Evolutionary conservation across 352 stramenopile genomes (phyloP), one percentile per base, ranked within the genome.

Genomic region (Phytopythium mirpurense): DNA sequence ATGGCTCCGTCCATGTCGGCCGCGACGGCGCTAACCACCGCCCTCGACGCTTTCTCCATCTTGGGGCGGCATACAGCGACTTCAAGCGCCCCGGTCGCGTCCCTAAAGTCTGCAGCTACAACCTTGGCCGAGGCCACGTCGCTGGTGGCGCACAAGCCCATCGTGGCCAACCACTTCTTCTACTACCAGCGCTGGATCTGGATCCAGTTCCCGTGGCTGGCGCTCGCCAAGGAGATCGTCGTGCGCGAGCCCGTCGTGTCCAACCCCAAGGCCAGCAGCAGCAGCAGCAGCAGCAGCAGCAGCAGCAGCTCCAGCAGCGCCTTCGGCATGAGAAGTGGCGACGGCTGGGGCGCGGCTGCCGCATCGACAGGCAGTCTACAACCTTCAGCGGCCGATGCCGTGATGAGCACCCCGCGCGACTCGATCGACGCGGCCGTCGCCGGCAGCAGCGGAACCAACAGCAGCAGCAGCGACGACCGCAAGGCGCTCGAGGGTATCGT

Each of bases 141-240:
- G 18, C 34, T 59, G 21, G 50, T 27, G 15, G 80, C 72, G 23
- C 70, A 86, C 44, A 78, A 83, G 26, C 68, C 83, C 23, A 58
- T 60, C 31, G 56, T 56, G 6, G 67, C 65, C 42, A 86, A 91
- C 54, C 72, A 78, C 48, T 90, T 95, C 45, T 97, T 90, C 64
- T 93, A 86, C 56, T 96, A 96, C 57, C 78, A 95, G 57, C 81
- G 90, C 34, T 97, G 90, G 90, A 78, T 97, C 23, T 97, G 90
- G 90, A 93, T 97, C 51, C 82, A 96, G 49, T 96, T 93, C 60
- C 86, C 88, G n/a, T 97, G 90, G 90, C 75, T 97, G 12, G 86
- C 86, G 16, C 72, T 97, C 19, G 61, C 76, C 9, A 70, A 75
- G 41, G 78, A 93, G 18, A 86, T 93, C 44, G 51, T 76, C 34